A percentile compares a stretch with the other conserved stretches of the same genome.
Evolutionary conservation across 495 filamentous ascomycete species (phyloP).

Genomic region (Collariella sp.): DNA sequence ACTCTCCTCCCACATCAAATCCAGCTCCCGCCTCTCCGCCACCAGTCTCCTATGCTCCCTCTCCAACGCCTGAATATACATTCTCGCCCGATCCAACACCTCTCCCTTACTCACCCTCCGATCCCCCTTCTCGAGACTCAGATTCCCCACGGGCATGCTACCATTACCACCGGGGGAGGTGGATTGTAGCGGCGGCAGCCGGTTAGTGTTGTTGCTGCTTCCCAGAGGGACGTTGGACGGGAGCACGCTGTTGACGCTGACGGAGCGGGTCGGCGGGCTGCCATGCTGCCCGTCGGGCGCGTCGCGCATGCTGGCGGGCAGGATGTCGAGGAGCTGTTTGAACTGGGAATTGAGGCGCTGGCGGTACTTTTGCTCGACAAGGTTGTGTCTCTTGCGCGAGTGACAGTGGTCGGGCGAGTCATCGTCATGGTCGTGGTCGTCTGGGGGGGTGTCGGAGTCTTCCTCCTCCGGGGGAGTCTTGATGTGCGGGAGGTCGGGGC

Average conservation of each 20-base stretch:
- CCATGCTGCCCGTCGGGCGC: background rate
- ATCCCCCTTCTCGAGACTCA: background rate
- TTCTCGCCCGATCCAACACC: conserved; percentile 24
- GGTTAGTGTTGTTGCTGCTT: background rate
- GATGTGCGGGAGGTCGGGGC: too few species aligned
- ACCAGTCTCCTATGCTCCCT: conserved; percentile 5
- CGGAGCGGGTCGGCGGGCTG: background rate
- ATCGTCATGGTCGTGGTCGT: background rate
- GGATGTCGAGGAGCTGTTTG: conserved; percentile 12
- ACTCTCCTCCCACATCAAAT: conserved; percentile 2
- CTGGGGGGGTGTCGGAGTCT: too few species aligned
- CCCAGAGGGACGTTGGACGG: background rate
- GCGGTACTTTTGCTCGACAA: conserved; percentile 25
- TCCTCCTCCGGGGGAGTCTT: too few species aligned
- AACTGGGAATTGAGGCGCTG: conserved; percentile 22
- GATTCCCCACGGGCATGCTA: background rate
- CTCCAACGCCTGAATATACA: conserved; percentile 21
- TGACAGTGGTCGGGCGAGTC: background rate
- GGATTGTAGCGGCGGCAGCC: background rate
- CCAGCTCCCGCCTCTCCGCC: conserved; percentile 14
- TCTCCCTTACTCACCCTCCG: conserved; percentile 24
- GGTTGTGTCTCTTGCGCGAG: conserved; percentile 17
- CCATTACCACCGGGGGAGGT: too few species aligned
- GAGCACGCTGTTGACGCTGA: background rate
- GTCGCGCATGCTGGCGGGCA: conserved; percentile 1